Percentiles rank a stretch among this genome's conserved stretches.
These are phyloP conservation scores for Lupinus albus DNA, from an alignment of 306 rosid species.

Conservation along the genomic window DNA sequence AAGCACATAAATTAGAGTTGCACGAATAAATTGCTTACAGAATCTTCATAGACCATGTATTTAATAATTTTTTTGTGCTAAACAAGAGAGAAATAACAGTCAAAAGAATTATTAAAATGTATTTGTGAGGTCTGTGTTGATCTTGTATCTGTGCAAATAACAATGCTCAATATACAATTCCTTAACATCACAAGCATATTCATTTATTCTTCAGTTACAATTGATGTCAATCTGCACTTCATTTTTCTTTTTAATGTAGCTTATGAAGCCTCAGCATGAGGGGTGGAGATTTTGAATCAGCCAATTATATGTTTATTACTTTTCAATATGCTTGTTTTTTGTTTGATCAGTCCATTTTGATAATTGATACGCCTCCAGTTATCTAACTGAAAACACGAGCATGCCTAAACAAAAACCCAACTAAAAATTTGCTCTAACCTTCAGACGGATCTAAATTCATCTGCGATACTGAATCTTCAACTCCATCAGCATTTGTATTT, in stretches of 20 bases:
- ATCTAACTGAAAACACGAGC: conserved; percentile 36
- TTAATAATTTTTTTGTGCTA: background rate
- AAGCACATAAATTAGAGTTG: conserved; percentile 6
- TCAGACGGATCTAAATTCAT: conserved; percentile 66
- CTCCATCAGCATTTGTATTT: conserved; percentile 50
- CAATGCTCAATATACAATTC: conserved; percentile 20
- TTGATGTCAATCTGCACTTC: conserved; percentile 27
- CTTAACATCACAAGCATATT: conserved; percentile 31
- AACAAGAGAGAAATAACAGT: background rate
- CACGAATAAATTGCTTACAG: background rate
- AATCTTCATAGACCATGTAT: background rate
- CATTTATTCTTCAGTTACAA: conserved; percentile 27
- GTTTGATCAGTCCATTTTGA: conserved; percentile 27
- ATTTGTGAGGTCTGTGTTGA: background rate
- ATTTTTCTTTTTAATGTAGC: conserved; percentile 21
- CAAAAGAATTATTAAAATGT: background rate
- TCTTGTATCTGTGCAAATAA: background rate
- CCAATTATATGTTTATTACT: conserved; percentile 12
- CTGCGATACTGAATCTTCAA: conserved; percentile 54
- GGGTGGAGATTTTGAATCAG: conserved; percentile 6
- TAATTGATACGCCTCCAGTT: conserved; percentile 30
- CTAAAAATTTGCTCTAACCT: conserved; percentile 56
- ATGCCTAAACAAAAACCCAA: conserved; percentile 30
- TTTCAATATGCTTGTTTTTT: background rate
- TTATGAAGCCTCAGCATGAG: conserved; percentile 23